Evolutionary conservation across 805 yeast genomes (phyloP), one percentile per base, ranked within the genome.

Genomic region (Starmera amethionina): DNA sequence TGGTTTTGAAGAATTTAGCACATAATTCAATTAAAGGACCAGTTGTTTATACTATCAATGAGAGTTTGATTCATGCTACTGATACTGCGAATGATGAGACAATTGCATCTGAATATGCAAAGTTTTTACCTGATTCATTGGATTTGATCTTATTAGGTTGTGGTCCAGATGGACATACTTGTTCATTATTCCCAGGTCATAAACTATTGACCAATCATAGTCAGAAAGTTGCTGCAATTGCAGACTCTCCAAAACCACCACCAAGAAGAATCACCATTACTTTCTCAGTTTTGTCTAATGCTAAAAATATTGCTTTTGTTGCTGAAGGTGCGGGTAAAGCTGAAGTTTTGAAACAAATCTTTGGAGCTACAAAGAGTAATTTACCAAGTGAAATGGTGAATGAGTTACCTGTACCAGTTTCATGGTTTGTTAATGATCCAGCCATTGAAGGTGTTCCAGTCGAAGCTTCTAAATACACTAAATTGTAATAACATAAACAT

Each of bases 101-200:
- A 32, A 75, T 84, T 50, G 88, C 95, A 5, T 48, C 55, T 14
- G 79, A 73, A 36, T 88, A 88, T 59, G 80, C 73, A 47, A 44
- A 65, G 2, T 63, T 67, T 34, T 60, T 88, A 39, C 86, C 90
- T 9, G 55, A 50, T 15, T 40, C 47, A 2, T 52, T 75, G 29
- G 95, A 88, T 60, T 64, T 87, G 50, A 65, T 88, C 18, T 64
- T 87, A 41, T 69, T 88, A 46, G 97, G 97, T 18, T 83, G 93
- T 59, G 97, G 97, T 8, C 96, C 96, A 30, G 97, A 88, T 55
- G 97, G 96, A 32, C 97, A 88, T 60, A 88, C 96, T 5, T 85
- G 95, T 64, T 88, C 96, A 1, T 67, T 88, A 46, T 88, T 88
- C 74, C 96, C 96, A 11, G 88, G 82, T 5, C 96, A 87, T 59